Evolutionary conservation across 2,329 filamentous ascomycete species (phyloP).

Genomic region (Cladosporium sp.): DNA sequence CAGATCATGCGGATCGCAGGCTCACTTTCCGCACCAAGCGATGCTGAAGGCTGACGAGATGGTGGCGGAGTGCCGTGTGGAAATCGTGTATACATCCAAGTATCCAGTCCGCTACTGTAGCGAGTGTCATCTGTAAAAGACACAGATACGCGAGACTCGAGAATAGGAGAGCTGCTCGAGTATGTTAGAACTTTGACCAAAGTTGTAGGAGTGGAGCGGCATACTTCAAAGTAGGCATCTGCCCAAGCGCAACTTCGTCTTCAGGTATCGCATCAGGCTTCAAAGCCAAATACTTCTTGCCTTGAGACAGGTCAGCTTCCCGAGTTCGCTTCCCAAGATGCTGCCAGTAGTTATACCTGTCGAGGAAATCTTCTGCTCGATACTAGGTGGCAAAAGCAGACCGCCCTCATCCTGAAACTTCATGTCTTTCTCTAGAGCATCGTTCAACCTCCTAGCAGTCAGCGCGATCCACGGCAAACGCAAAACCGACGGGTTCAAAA

Average conservation of each 20-base stretch:
- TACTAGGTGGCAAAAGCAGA: constrained; percentile 30
- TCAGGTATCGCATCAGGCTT: constrained; percentile 21
- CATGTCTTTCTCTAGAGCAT: constrained; percentile 4
- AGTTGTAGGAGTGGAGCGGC: too few relatives aligned
- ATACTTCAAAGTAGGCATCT: constrained; percentile 3
- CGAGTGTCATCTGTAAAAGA: constrained; percentile 35
- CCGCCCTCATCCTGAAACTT: constrained; percentile 32
- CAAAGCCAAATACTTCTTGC: constrained; percentile 32
- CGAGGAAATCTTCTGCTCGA: constrained; percentile 38
- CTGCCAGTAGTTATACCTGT: constrained; percentile 29
- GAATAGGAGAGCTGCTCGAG: constrained; percentile 23
- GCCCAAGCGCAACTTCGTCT: neutral
- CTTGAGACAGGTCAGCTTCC: constrained; percentile 23
- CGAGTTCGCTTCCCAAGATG: neutral
- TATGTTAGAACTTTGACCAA: neutral
- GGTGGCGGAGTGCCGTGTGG: constrained; percentile 18
- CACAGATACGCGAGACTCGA: constrained; percentile 37
- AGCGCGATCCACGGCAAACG: neutral
- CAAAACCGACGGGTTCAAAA: neutral
- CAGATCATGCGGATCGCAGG: constrained; percentile 15
- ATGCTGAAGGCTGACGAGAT: constrained; percentile 17
- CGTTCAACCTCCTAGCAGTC: constrained; percentile 7
- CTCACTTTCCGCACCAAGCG: constrained; percentile 17
- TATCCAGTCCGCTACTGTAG: constrained; percentile 28
- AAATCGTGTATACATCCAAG: constrained; percentile 30